Percentiles rank a stretch among this genome's conserved stretches.
These are phyloP conservation scores for Xylariaceae sp. DNA, from an alignment of 2,329 filamentous ascomycete genomes.

Conservation along the genomic window DNA sequence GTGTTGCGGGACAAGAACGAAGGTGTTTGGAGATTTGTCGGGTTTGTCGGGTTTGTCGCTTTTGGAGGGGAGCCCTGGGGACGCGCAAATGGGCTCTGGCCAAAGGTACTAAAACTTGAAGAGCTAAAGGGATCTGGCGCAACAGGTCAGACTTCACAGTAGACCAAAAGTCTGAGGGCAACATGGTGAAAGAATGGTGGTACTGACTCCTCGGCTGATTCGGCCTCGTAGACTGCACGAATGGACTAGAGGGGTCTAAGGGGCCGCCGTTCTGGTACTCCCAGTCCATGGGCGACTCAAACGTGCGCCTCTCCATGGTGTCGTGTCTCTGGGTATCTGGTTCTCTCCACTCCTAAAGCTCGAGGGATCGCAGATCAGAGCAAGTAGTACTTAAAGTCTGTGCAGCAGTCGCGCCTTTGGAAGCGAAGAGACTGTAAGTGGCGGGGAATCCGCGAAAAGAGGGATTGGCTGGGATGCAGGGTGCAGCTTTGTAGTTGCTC, in stretches of 20 bases:
- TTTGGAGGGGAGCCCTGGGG: conserved; percentile 31
- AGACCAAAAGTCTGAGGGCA: background rate
- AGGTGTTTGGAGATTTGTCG: conserved; percentile 26
- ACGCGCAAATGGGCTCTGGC: conserved; percentile 19
- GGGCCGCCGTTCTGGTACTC: conserved; percentile 53
- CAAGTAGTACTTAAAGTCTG: no score
- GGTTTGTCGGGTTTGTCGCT: conserved; percentile 20
- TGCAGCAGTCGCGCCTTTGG: no score
- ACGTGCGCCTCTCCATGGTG: conserved; percentile 46
- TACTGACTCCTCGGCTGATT: conserved; percentile 35
- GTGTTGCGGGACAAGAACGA: conserved; percentile 38
- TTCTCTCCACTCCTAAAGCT: no score
- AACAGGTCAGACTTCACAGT: conserved; percentile 14
- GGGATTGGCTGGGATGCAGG: no score
- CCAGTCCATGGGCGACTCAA: conserved; percentile 59
- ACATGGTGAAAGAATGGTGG: conserved; percentile 5
- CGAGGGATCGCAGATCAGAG: no score
- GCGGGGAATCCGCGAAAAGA: no score
- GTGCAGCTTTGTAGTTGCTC: no score
- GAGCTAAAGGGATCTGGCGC: conserved; percentile 27
- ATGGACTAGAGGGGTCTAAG: conserved; percentile 54
- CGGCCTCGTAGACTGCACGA: conserved; percentile 43
- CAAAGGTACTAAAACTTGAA: conserved; percentile 30
- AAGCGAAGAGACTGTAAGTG: no score
- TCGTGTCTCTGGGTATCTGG: no score